Percentiles rank a stretch among this genome's conserved stretches.
These are phyloP conservation scores for Cercospora citrullina DNA, from an alignment of 2,329 filamentous ascomycete species.

Conservation along the genomic window DNA sequence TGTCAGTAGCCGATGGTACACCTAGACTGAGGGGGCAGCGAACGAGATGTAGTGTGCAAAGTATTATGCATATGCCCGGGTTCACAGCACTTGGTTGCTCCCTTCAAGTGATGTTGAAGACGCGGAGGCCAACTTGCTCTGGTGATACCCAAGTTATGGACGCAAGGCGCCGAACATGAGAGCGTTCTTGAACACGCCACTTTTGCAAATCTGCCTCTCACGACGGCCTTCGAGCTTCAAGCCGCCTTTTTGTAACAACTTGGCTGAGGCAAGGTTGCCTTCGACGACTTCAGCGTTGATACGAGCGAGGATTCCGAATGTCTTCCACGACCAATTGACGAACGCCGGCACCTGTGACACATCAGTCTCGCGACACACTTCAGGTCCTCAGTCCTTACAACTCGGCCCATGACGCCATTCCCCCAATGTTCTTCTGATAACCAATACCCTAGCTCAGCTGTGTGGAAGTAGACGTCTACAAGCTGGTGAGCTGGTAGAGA, in stretches of 20 bases:
- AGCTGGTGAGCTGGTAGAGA: background rate
- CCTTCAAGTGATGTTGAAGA: background rate
- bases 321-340: conserved; percentile 40
- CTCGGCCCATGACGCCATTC: conserved; percentile 15
- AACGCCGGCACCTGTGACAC: conserved; percentile 34
- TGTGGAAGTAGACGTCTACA: conserved; percentile 40
- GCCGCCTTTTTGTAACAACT: conserved; percentile 42
- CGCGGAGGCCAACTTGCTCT: background rate
- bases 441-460: conserved; percentile 48
- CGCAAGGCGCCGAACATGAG: conserved; percentile 41
- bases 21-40: background rate
- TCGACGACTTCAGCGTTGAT: conserved; percentile 37
- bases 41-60: background rate
- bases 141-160: conserved; percentile 8
- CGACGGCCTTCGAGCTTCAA: conserved; percentile 42
- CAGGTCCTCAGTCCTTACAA: conserved; percentile 24
- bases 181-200: conserved; percentile 38
- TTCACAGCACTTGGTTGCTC: background rate
- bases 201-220: conserved; percentile 40
- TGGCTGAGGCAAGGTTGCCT: conserved; percentile 41
- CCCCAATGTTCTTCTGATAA: conserved; percentile 42
- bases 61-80: background rate
- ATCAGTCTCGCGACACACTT: background rate
- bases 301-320: conserved; percentile 34
- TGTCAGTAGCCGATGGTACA: background rate